A percentile compares a stretch with the other conserved stretches of the same genome.
phyloP scores from a whole-genome alignment of 768 basidiomycete genomes.

The Naganishia randhawae region DNA sequence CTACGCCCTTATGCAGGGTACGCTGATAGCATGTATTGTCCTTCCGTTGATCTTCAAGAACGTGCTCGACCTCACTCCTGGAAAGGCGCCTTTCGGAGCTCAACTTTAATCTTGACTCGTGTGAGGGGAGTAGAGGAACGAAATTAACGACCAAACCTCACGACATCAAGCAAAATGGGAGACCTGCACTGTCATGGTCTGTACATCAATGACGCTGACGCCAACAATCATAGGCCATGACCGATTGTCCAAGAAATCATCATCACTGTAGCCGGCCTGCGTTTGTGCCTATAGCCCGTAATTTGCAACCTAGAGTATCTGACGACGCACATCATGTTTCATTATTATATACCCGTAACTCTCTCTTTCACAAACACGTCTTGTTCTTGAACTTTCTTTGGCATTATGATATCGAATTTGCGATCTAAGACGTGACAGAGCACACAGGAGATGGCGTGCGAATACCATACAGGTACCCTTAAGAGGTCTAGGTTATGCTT shows the following conservation, averaged over 20 bases:
- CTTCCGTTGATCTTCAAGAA: constrained; percentile 58
- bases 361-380: too few relatives aligned
- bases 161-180: constrained; percentile 2
- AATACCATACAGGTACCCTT: background rate
- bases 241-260: background rate
- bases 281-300: constrained; percentile 16
- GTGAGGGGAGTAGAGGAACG: background rate
- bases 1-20: constrained; percentile 64
- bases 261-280: constrained; percentile 24
- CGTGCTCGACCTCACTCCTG: constrained; percentile 56
- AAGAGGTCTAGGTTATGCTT: too few relatives aligned
- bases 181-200: background rate
- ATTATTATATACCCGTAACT: constrained; percentile 6
- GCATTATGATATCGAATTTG: background rate
- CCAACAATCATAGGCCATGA: constrained; percentile 7
- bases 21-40: constrained; percentile 71
- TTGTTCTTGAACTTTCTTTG: too few relatives aligned
- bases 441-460: background rate
- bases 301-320: constrained; percentile 15
- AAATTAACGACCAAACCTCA: constrained; percentile 9
- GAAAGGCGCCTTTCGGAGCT: constrained; percentile 38
- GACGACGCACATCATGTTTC: constrained; percentile 2
- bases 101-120: constrained; percentile 1
- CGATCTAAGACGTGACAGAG: background rate
- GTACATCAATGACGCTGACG: constrained; percentile 2